A percentile compares a stretch with the other conserved stretches of the same genome.
Conservation (phyloP, 2,329 filamentous ascomycete species). For the Diplodia corticola region DNA sequence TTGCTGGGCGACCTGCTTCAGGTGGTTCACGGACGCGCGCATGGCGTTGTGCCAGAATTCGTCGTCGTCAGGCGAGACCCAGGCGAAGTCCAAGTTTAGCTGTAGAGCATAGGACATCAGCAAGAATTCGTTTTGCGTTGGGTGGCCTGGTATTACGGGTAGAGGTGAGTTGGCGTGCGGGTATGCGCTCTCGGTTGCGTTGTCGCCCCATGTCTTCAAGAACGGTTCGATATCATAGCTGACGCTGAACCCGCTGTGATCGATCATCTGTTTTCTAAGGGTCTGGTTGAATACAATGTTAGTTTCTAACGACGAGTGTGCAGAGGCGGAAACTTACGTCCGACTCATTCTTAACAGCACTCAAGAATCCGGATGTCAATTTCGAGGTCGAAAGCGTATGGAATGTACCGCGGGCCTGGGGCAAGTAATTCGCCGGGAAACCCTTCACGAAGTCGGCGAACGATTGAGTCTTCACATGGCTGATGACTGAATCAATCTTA, state of each 20-base stretch:
- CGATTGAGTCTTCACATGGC: neutral
- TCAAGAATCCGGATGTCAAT: neutral
- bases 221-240: constrained; percentile 9
- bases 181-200: neutral
- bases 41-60: neutral
- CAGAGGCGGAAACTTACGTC: neutral
- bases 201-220: neutral
- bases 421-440: neutral
- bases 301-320: neutral
- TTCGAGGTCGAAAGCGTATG: neutral
- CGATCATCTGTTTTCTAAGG: neutral
- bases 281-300: neutral
- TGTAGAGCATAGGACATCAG: neutral
- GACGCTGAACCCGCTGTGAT: neutral
- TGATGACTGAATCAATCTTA: neutral
- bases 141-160: neutral
- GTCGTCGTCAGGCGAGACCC: neutral
- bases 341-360: neutral
- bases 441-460: neutral
- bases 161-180: neutral
- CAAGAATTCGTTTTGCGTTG: neutral
- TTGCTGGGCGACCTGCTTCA: neutral
- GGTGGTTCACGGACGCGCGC: neutral
- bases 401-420: neutral
- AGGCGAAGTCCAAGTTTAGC: constrained; percentile 10